Evolutionary conservation across 2,329 filamentous ascomycete genomes (phyloP), one percentile per base, ranked within the genome.

Genomic region (Teratosphaeria zuluensis): DNA sequence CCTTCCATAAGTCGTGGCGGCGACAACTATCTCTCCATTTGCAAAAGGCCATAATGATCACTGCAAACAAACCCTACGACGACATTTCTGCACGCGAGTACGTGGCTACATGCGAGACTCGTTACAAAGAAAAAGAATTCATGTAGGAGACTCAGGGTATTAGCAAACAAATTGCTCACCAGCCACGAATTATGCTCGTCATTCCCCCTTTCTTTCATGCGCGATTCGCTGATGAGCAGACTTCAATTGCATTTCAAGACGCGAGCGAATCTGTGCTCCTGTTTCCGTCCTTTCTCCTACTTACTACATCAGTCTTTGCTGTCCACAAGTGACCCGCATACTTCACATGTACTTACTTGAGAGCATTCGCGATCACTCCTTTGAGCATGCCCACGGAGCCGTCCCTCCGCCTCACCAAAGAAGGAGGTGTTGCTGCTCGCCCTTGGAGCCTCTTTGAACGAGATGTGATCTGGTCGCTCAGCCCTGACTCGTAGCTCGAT

Each of bases 331-430:
- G 16, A 24, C 1, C 9, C 19, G 42, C n/a, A 19, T 11, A 3
- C 19, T 5, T 6, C n/a, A 5, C 16, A 14, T 5, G 5, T 16
- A 48, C 42, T 48, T 42, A 28, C 54, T 35, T 56, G 53, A 59
- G 28, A 8, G 58, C 58, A 42, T 54, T 59, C 11, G 58, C 51
- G 4, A 59, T 59, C n/a, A 57, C 54, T 14, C 55, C 51, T 2
- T 52, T 32, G 33, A 57, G 52, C 33, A 59, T 28, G 28, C 28
- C 38, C 24, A 59, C 19, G 12, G 57, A 59, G 32, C 51, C 46
- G 24, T 60, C 59, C 55, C 59, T 62, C 19, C 58, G 30, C 16
- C 57, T 48, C 5, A 19, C 57, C 8, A 48, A 21, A 19, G 57
- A 59, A 14, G 53, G 57, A 21, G 57, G 54, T 19, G 53, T 59